Conservation (phyloP, 768 basidiomycete species). For the Cytidiella melzeri region DNA sequence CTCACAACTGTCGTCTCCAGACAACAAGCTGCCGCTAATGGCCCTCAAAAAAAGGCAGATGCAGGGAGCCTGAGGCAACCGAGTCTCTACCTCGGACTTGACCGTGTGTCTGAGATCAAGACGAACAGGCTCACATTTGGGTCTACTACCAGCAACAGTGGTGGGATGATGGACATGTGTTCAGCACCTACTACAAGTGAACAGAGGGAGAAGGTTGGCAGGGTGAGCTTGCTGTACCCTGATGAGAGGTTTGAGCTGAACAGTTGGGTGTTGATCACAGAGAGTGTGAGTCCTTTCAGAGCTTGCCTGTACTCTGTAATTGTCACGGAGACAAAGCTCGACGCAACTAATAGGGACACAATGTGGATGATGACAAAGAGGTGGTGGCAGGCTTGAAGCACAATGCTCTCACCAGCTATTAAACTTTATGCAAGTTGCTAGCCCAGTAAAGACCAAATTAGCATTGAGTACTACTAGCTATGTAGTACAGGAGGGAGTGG, state of each 20-base stretch:
- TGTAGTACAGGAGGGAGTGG: no score
- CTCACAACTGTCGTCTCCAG: constrained; percentile 5
- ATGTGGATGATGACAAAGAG: no score
- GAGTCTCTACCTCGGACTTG: constrained; percentile 13
- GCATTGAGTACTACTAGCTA: no score
- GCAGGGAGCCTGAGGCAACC: constrained; percentile 5
- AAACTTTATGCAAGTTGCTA: no score
- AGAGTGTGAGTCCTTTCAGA: constrained; percentile 4
- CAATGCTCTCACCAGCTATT: no score
- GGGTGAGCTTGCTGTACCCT: constrained; percentile 10
- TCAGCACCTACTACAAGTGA: background rate
- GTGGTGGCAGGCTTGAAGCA: no score
- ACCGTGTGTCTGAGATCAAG: constrained; percentile 8
- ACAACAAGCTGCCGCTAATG: background rate
- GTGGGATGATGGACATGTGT: background rate
- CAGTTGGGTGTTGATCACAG: constrained; percentile 14
- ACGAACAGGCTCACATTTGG: background rate
- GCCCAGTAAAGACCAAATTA: no score
- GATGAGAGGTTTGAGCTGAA: constrained; percentile 5
- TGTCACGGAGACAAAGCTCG: no score
- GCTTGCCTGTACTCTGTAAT: background rate
- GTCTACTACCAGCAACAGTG: background rate
- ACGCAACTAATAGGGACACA: no score
- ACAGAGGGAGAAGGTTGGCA: background rate
- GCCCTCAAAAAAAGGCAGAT: background rate